Conservation (phyloP, 352 stramenopile genomes). For the Pythium volutum region DNA sequence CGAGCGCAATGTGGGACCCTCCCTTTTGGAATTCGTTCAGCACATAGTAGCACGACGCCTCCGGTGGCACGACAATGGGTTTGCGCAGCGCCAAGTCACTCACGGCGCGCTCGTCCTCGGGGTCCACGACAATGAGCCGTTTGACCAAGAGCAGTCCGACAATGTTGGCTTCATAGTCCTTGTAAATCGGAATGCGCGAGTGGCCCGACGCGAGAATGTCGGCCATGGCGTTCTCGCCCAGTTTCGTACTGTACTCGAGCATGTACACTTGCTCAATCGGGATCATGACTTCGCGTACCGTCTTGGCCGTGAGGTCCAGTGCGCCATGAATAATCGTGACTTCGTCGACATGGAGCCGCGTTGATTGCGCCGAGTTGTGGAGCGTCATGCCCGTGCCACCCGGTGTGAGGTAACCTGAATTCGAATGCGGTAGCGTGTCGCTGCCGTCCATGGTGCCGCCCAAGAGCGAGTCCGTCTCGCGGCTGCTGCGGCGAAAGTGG, state of each 20-base stretch:
- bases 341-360: conserved; percentile 78
- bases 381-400: conserved; percentile 1
- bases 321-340: conserved; percentile 91
- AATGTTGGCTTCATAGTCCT: conserved; percentile 65
- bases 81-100: conserved; percentile 60
- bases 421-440: neutral
- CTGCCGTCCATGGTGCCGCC: neutral
- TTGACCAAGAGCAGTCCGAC: conserved; percentile 87
- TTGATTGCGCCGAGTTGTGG: conserved; percentile 41
- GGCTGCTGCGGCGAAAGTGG: conserved; percentile 1
- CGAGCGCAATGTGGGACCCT: conserved; percentile 76
- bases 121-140: conserved; percentile 88
- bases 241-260: conserved; percentile 73
- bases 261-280: conserved; percentile 86
- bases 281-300: conserved; percentile 87
- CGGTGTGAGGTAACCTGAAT: neutral
- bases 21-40: conserved; percentile 92
- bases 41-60: conserved; percentile 82
- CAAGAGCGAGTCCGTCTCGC: conserved; percentile 7
- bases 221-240: conserved; percentile 71
- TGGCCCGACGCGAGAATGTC: conserved; percentile 86
- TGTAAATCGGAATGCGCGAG: conserved; percentile 88
- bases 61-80: conserved; percentile 80
- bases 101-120: conserved; percentile 65
- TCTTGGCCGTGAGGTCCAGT: conserved; percentile 83